Percentiles rank a stretch among this genome's conserved stretches.
Conservation (phyloP, 352 stramenopile species). For the Phytophthora sansomeana region DNA sequence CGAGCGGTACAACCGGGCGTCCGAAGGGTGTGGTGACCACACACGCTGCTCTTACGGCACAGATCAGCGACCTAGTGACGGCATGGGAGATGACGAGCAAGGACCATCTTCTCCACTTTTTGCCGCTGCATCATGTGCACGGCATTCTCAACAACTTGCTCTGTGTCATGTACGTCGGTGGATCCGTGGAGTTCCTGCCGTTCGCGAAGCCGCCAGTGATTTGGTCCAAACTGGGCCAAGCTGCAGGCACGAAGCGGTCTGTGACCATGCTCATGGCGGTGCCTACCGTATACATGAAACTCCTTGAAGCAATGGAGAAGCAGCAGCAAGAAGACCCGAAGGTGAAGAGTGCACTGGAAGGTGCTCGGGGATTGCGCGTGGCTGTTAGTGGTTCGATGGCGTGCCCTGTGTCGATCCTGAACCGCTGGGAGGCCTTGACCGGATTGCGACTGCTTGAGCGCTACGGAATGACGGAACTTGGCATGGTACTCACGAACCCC, state of each 20-base stretch:
- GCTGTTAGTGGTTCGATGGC: slow-evolving; percentile 89
- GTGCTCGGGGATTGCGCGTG: slow-evolving; percentile 50
- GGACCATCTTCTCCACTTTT: slow-evolving; percentile 91
- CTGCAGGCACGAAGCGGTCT: slow-evolving; percentile 26
- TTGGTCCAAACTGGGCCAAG: slow-evolving; percentile 57
- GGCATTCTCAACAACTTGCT: slow-evolving; percentile 91
- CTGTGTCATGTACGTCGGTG: slow-evolving; percentile 82
- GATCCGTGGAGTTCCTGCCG: slow-evolving; percentile 82
- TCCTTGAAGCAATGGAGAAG: slow-evolving; percentile 80
- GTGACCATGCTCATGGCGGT: slow-evolving; percentile 92
- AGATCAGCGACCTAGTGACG: slow-evolving; percentile 85
- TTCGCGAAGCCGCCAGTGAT: slow-evolving; percentile 66
- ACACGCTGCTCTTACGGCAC: slow-evolving; percentile 68
- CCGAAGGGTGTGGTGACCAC: slow-evolving; percentile 90
- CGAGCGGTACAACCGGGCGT: slow-evolving; percentile 81
- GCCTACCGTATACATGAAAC: slow-evolving; percentile 91
- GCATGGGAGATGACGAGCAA: slow-evolving; percentile 80
- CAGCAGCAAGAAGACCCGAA: slow-evolving; percentile 27
- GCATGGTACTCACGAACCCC: slow-evolving; percentile 93
- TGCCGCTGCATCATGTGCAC: slow-evolving; percentile 93
- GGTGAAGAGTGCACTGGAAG: slow-evolving; percentile 16
- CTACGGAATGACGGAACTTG: slow-evolving; percentile 94
- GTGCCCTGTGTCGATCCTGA: slow-evolving; percentile 81
- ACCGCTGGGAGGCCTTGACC: slow-evolving; percentile 84
- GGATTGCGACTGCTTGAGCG: slow-evolving; percentile 87